These are phyloP conservation scores for Lonicera japonica DNA, from an alignment of 129 eudicot genomes.

Conservation along the genomic window DNA sequence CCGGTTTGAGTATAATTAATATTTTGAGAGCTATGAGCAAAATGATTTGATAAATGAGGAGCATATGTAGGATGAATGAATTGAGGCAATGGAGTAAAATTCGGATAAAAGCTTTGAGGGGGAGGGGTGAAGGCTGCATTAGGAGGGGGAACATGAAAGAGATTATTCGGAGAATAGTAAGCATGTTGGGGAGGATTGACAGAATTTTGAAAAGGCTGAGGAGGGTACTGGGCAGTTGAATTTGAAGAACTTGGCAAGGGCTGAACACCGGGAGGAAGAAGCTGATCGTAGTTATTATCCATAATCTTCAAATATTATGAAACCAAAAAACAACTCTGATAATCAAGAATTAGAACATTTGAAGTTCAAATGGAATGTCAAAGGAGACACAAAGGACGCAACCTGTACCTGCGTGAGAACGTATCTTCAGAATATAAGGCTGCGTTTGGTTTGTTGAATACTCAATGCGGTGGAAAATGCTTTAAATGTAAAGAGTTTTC, in stretches of 20 bases:
- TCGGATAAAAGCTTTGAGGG: conserved; percentile 33
- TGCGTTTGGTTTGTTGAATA: neutral
- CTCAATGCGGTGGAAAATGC: too few species aligned
- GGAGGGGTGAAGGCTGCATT: conserved; percentile 27
- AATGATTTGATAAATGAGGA: conserved; percentile 16
- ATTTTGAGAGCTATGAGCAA: conserved; percentile 8
- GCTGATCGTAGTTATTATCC: conserved; percentile 52
- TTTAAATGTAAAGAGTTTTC: too few species aligned
- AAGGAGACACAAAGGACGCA: neutral
- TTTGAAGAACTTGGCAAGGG: conserved; percentile 28
- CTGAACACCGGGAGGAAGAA: conserved; percentile 76
- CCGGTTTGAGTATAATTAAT: conserved; percentile 9
- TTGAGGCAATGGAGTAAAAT: conserved; percentile 25
- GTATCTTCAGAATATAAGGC: neutral
- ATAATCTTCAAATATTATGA: conserved; percentile 28
- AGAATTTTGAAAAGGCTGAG: conserved; percentile 34
- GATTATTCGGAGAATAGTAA: conserved; percentile 23
- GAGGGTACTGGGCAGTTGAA: conserved; percentile 25
- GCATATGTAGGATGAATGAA: conserved; percentile 19
- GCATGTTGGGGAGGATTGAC: conserved; percentile 21
- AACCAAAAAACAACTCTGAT: too few species aligned
- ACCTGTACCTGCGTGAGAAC: neutral
- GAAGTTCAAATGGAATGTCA: neutral
- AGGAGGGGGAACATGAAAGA: conserved; percentile 22
- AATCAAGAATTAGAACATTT: neutral